phyloP scores from a whole-genome alignment of 352 stramenopile species.

The Phytophthora boehmeriae region DNA sequence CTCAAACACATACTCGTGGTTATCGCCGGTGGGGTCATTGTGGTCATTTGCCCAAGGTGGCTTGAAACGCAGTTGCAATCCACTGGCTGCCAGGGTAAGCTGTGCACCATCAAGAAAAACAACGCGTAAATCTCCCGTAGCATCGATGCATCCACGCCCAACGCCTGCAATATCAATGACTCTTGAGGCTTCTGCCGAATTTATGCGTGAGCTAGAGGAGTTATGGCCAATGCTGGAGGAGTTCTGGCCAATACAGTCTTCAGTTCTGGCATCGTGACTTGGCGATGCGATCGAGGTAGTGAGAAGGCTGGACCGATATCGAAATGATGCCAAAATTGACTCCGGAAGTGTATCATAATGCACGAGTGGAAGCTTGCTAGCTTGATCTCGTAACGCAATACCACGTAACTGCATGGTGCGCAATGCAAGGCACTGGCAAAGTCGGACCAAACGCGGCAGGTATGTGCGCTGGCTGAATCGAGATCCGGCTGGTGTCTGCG shows the following conservation, averaged over 20 bases:
- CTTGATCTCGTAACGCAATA: constrained; percentile 42
- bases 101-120: constrained; percentile 50
- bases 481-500: neutral
- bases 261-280: constrained; percentile 1
- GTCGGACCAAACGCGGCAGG: constrained; percentile 36
- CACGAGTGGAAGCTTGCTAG: constrained; percentile 45
- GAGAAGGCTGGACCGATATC: constrained; percentile 23
- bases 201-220: neutral
- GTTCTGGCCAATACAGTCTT: neutral
- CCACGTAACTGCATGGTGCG: constrained; percentile 56
- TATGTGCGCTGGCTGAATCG: constrained; percentile 12
- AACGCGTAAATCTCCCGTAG: constrained; percentile 45
- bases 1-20: constrained; percentile 43
- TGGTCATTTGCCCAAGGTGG: constrained; percentile 21
- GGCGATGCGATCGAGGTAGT: neutral
- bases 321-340: constrained; percentile 48
- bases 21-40: constrained; percentile 3
- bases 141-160: constrained; percentile 45
- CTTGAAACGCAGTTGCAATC: constrained; percentile 47
- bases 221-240: neutral
- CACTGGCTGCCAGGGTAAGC: constrained; percentile 50
- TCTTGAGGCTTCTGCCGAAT: constrained; percentile 7
- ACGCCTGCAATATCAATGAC: constrained; percentile 44
- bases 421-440: constrained; percentile 62
- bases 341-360: constrained; percentile 61